Conservation (phyloP, 305 asterid species). For the Fraxinus latifolia region DNA sequence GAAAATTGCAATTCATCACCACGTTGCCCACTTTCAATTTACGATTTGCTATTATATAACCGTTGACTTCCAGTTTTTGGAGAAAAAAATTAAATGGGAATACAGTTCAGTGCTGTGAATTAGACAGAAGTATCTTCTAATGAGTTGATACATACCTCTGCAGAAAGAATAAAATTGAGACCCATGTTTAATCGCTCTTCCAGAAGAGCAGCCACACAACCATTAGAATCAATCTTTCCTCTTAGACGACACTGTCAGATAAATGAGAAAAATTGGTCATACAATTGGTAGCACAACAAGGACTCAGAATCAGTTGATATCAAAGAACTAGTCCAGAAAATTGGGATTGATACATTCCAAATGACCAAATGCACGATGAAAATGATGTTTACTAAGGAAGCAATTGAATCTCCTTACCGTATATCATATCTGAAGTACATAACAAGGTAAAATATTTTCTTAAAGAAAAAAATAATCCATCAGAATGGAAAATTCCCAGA, state of each 20-base stretch:
- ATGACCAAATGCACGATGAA: not conserved
- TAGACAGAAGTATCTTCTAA: not conserved
- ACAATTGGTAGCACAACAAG: not conserved
- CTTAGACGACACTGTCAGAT: slow-evolving; percentile 81
- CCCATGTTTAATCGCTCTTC: slow-evolving; percentile 90
- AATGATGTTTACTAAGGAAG: not conserved
- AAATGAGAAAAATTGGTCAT: slow-evolving; percentile 5
- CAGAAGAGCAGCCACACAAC: slow-evolving; percentile 66
- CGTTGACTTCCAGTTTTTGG: not conserved
- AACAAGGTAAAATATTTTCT: not conserved
- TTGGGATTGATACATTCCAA: not conserved
- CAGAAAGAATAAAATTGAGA: slow-evolving; percentile 83
- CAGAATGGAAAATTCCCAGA: not conserved
- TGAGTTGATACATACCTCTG: slow-evolving; percentile 57
- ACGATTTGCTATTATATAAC: not conserved
- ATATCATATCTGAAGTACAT: not conserved
- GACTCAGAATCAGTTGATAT: not conserved
- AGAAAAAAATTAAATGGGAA: not conserved
- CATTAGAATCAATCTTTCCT: slow-evolving; percentile 90
- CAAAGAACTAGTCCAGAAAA: not conserved
- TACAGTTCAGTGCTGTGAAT: not conserved
- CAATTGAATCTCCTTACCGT: not conserved
- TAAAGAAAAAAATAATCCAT: not conserved
- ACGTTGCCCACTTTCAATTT: too few species aligned
- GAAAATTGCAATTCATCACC: not conserved